Evolutionary conservation across 1,284 basidiomycete genomes (phyloP).

Genomic region (Volvariella surrecta): DNA sequence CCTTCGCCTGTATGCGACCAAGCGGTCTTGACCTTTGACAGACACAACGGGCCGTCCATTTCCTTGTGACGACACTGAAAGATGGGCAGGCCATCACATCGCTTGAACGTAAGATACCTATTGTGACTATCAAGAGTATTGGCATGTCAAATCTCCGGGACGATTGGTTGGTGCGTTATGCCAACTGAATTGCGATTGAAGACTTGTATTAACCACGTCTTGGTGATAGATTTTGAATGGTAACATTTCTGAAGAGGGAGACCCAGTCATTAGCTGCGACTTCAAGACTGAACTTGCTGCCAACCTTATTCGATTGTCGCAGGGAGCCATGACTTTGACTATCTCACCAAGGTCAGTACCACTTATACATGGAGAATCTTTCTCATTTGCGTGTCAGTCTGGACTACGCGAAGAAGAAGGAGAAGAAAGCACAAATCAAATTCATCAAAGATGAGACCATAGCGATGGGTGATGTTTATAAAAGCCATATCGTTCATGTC

Average conservation of each 20-base stretch:
- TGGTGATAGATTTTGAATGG: conserved; percentile 44
- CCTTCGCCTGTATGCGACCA: not conserved
- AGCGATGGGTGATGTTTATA: conserved; percentile 82
- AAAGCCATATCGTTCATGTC: conserved; percentile 88
- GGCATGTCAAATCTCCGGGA: conserved; percentile 87
- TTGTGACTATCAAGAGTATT: conserved; percentile 82
- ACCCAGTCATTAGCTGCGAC: conserved; percentile 84
- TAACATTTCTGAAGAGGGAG: conserved; percentile 83
- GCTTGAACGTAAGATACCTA: conserved; percentile 84
- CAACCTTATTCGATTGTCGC: conserved; percentile 76
- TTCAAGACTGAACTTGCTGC: conserved; percentile 97
- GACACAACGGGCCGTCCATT: conserved; percentile 88
- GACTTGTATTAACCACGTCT: not conserved
- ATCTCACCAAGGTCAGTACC: conserved; percentile 68
- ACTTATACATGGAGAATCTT: not conserved
- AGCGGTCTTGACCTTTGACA: conserved; percentile 20
- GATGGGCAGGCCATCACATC: conserved; percentile 53
- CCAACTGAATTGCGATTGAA: not conserved
- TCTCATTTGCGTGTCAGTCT: conserved; percentile 38
- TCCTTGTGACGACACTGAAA: conserved; percentile 66
- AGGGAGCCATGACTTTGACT: conserved; percentile 67
- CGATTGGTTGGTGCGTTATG: conserved; percentile 78
- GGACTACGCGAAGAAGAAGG: conserved; percentile 94
- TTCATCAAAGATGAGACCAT: conserved; percentile 88
- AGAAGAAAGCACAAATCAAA: conserved; percentile 87